These are phyloP conservation scores for Blechomonas ayalai DNA, from an alignment of 208 protist species.

Conservation along the genomic window DNA sequence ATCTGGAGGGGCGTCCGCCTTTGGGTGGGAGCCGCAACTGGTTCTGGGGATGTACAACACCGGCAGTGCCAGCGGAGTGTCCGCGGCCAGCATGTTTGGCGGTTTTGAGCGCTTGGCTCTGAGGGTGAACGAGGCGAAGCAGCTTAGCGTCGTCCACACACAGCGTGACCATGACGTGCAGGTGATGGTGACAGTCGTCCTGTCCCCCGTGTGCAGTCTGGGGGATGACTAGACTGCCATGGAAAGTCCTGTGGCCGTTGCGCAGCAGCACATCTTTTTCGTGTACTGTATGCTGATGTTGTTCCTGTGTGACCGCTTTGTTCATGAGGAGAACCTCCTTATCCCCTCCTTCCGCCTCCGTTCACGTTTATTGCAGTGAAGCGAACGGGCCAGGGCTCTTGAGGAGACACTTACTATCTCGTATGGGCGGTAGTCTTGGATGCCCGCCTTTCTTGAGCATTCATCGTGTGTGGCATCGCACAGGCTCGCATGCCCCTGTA, in stretches of 20 bases:
- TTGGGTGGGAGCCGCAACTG: background rate
- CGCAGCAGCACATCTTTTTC: too few relatives aligned
- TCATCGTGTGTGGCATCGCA: too few relatives aligned
- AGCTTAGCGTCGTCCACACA: conserved; percentile 71
- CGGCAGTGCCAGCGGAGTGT: conserved; percentile 1
- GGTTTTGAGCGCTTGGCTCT: conserved; percentile 74
- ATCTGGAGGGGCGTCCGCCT: background rate
- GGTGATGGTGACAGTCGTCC: conserved; percentile 62
- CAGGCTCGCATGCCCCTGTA: too few relatives aligned
- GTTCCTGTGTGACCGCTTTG: conserved; percentile 1
- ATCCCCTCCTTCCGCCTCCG: background rate
- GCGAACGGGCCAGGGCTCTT: too few relatives aligned
- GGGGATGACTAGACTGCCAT: too few relatives aligned
- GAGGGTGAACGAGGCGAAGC: conserved; percentile 55
- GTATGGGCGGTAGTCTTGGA: too few relatives aligned
- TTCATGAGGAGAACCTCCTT: background rate
- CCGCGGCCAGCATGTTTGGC: conserved; percentile 9
- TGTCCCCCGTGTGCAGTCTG: conserved; percentile 45
- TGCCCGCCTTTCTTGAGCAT: too few relatives aligned
- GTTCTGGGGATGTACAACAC: too few relatives aligned
- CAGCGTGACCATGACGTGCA: conserved; percentile 47
- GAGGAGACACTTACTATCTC: too few relatives aligned
- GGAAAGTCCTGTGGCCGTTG: too few relatives aligned
- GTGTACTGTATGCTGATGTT: too few relatives aligned
- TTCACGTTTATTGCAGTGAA: background rate